phyloP scores from a whole-genome alignment of 176 grass and related monocot species.

The Ensete ventricosum region DNA sequence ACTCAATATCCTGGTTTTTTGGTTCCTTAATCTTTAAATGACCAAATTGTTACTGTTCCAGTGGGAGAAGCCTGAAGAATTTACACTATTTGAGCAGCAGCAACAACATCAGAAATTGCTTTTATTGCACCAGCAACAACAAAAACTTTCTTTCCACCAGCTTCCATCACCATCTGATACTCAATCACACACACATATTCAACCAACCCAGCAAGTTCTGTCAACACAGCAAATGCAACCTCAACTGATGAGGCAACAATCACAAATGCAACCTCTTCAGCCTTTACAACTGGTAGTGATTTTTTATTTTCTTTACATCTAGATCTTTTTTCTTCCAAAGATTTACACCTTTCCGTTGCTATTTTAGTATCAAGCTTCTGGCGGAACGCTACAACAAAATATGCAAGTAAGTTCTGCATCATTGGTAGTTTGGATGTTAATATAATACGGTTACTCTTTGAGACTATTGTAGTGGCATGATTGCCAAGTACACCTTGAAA shows the following conservation, averaged over 20 bases:
- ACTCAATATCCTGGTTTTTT: neutral
- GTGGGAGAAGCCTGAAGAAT: constrained; percentile 99
- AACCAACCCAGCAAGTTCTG: constrained; percentile 51
- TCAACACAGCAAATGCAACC: constrained; percentile 57
- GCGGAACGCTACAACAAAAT: constrained; percentile 8
- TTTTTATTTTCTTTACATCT: constrained; percentile 14
- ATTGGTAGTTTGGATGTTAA: neutral
- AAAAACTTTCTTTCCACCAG: constrained; percentile 72
- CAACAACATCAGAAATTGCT: constrained; percentile 74
- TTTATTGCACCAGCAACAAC: constrained; percentile 94
- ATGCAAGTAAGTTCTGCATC: constrained; percentile 8
- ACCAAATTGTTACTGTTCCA: constrained; percentile 22
- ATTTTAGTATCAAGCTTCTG: constrained; percentile 19
- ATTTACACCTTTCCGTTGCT: neutral
- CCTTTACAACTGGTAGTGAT: constrained; percentile 23
- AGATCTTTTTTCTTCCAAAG: neutral
- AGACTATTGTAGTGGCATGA: neutral
- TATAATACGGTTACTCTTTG: too few relatives aligned
- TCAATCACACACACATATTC: constrained; percentile 45
- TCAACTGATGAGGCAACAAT: constrained; percentile 73
- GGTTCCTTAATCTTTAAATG: constrained; percentile 14
- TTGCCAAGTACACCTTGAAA: neutral
- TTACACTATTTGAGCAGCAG: constrained; percentile 75
- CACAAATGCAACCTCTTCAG: constrained; percentile 33
- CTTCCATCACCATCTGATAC: constrained; percentile 62